Evolutionary conservation across 1,284 basidiomycete genomes (phyloP).

Genomic region (Marasmius tenuissimus): DNA sequence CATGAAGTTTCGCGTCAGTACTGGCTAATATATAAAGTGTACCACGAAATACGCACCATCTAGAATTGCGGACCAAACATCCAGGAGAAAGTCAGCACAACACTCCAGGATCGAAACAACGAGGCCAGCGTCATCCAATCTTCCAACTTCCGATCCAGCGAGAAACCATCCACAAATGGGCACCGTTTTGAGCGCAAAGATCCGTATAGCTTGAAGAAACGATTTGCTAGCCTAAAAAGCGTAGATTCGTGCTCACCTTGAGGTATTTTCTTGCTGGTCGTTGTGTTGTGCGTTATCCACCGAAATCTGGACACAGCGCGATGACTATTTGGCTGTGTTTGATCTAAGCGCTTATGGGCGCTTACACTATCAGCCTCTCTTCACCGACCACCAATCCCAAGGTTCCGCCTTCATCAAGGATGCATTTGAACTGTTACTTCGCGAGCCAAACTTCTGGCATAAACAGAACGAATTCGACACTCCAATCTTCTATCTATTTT

Average conservation of each 20-base stretch:
- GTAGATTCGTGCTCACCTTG: not conserved
- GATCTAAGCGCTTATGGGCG: not conserved
- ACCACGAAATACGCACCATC: slow-evolving; percentile 48
- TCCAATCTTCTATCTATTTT: too few species aligned
- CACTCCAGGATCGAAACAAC: slow-evolving; percentile 11
- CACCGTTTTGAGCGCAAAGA: slow-evolving; percentile 9
- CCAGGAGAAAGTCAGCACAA: slow-evolving; percentile 15
- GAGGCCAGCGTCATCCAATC: slow-evolving; percentile 40
- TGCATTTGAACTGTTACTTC: too few species aligned
- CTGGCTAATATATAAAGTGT: not conserved
- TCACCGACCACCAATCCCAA: not conserved
- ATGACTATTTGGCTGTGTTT: not conserved
- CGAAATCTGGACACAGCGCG: not conserved
- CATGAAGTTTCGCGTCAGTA: slow-evolving; percentile 23
- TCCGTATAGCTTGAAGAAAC: slow-evolving; percentile 5
- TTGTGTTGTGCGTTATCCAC: not conserved
- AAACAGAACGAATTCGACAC: too few species aligned
- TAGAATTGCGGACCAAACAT: slow-evolving; percentile 19
- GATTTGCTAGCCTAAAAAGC: not conserved
- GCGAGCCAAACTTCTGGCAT: too few species aligned
- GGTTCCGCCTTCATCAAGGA: too few species aligned
- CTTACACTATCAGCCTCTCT: not conserved
- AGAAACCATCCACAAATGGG: slow-evolving; percentile 20
- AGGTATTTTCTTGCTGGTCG: not conserved
- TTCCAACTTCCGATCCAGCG: slow-evolving; percentile 40